Conservation (phyloP, 768 basidiomycete species). For the Megacollybia marginata region DNA sequence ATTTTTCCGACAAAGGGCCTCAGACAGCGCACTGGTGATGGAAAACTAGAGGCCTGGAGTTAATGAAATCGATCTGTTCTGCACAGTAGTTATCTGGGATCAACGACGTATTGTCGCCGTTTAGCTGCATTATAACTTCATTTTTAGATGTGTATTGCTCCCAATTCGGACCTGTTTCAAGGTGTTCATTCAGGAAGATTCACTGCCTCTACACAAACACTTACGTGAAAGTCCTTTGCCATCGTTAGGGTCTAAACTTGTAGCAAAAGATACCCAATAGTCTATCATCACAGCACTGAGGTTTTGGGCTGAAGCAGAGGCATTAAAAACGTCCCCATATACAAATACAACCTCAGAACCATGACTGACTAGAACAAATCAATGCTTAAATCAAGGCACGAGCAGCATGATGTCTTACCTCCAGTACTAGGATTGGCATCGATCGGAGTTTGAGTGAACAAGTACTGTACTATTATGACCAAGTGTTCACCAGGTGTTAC, state of each 20-base stretch:
- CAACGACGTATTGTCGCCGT: constrained; percentile 17
- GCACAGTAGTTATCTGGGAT: constrained; percentile 20
- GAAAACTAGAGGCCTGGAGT: too few relatives aligned
- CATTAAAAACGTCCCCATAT: neutral
- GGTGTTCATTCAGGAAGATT: neutral
- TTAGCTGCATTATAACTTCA: constrained; percentile 18
- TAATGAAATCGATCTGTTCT: constrained; percentile 11
- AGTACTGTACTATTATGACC: too few relatives aligned
- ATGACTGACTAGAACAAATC: neutral
- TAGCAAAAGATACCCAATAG: constrained; percentile 25
- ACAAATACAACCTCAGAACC: neutral
- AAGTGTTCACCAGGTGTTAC: too few relatives aligned
- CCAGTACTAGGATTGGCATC: neutral
- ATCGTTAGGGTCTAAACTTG: constrained; percentile 21
- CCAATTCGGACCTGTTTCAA: neutral
- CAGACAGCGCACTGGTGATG: too few relatives aligned
- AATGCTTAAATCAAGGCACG: neutral
- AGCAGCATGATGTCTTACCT: neutral
- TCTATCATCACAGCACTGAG: constrained; percentile 16
- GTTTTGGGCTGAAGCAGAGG: neutral
- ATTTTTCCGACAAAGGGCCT: too few relatives aligned
- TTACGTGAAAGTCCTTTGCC: constrained; percentile 4
- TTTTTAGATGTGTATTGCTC: neutral
- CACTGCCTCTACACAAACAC: constrained; percentile 2
- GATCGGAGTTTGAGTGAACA: neutral